Percentiles rank a stretch among this genome's conserved stretches.
phyloP scores from a whole-genome alignment of 2,329 filamentous ascomycete species.

The Aspergillus sp. region DNA sequence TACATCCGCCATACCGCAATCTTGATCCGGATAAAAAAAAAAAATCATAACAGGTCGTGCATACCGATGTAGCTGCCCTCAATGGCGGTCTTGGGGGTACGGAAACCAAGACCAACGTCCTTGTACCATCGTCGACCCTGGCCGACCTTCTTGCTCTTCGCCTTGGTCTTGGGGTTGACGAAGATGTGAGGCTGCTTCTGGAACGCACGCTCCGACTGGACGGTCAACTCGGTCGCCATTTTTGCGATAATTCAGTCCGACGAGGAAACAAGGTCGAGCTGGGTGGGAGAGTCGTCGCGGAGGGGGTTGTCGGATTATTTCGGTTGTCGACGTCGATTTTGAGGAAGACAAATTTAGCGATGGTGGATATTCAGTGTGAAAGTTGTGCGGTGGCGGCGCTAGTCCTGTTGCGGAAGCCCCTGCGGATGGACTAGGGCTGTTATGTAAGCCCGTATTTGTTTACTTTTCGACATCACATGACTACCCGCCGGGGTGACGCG shows the following conservation, averaged over 20 bases:
- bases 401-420: slow-evolving; percentile 30
- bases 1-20: slow-evolving; percentile 18
- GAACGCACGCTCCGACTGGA: slow-evolving; percentile 99
- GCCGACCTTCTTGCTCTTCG: slow-evolving; percentile 75
- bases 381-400: slow-evolving; percentile 31
- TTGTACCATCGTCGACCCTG: slow-evolving; percentile 99
- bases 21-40: slow-evolving; percentile 14
- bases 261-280: slow-evolving; percentile 41
- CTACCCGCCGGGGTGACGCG: slow-evolving; percentile 29
- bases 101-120: slow-evolving; percentile 99
- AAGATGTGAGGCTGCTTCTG: slow-evolving; percentile 99
- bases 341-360: slow-evolving; percentile 40
- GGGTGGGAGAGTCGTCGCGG: slow-evolving; percentile 33
- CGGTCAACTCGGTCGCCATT: slow-evolving; percentile 98
- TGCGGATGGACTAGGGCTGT: slow-evolving; percentile 43
- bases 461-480: slow-evolving; percentile 39
- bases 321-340: slow-evolving; percentile 41
- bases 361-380: slow-evolving; percentile 40
- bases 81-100: slow-evolving; percentile 97
- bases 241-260: slow-evolving; percentile 57
- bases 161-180: slow-evolving; percentile 93
- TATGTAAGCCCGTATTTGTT: slow-evolving; percentile 37
- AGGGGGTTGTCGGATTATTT: slow-evolving; percentile 30
- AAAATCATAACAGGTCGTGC: slow-evolving; percentile 46
- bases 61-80: slow-evolving; percentile 98